Conservation (phyloP, 805 yeast genomes). For the Kodamaea kakaduensis region DNA sequence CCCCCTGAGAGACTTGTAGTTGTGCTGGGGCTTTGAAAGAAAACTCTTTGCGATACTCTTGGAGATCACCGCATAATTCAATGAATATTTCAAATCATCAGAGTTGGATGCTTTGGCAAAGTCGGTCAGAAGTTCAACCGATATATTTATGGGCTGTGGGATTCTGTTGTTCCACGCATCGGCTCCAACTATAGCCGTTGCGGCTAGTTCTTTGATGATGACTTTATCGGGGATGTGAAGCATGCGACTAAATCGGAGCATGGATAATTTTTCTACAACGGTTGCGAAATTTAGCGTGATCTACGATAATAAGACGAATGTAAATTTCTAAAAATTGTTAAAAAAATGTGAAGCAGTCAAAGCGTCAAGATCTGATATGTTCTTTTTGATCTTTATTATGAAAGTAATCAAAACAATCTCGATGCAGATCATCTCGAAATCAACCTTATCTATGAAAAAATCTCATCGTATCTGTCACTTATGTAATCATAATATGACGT, state of each 20-base stretch:
- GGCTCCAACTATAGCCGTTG: slow-evolving; percentile 62
- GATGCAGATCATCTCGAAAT: no score
- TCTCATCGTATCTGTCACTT: no score
- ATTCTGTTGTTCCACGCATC: slow-evolving; percentile 71
- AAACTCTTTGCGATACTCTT: slow-evolving; percentile 56
- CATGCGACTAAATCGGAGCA: slow-evolving; percentile 3
- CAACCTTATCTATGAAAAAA: no score
- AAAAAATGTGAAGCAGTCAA: no score
- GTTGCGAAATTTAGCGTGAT: no score
- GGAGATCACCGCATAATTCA: slow-evolving; percentile 84
- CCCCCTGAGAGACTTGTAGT: slow-evolving; percentile 40
- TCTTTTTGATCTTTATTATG: no score
- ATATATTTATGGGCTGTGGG: slow-evolving; percentile 62
- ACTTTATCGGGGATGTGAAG: slow-evolving; percentile 27
- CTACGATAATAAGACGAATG: no score
- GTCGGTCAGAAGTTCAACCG: slow-evolving; percentile 59
- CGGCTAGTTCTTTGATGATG: slow-evolving; percentile 53
- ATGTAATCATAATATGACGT: no score
- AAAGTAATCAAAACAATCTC: no score
- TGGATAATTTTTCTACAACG: background rate
- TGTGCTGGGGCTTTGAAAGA: slow-evolving; percentile 34
- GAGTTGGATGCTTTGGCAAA: slow-evolving; percentile 70
- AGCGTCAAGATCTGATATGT: no score
- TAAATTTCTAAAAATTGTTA: no score
- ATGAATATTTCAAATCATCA: slow-evolving; percentile 77